phyloP scores from a whole-genome alignment of 768 basidiomycete species.

The Candolleomyces eurysporus region DNA sequence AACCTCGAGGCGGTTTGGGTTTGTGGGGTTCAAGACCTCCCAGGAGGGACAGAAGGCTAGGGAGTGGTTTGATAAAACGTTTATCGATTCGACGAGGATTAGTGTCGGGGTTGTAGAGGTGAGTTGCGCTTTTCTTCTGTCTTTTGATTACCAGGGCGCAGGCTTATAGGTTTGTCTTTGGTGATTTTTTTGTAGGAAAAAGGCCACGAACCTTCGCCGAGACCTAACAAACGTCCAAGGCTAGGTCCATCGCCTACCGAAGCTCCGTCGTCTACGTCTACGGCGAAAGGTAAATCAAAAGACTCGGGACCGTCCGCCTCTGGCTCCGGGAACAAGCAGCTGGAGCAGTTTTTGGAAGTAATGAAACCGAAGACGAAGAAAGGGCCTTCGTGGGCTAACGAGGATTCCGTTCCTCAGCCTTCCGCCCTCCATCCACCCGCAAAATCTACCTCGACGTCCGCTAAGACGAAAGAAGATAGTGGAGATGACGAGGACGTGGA shows the following conservation, averaged over 20 bases:
- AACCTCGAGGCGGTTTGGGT: conserved; percentile 84
- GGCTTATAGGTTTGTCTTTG: not conserved
- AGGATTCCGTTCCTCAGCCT: conserved; percentile 21
- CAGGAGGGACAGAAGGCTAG: conserved; percentile 71
- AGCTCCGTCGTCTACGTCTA: conserved; percentile 6
- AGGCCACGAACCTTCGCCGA: conserved; percentile 63
- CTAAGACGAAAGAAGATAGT: not conserved
- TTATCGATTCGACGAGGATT: conserved; percentile 76
- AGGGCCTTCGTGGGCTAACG: conserved; percentile 67
- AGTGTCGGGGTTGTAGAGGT: conserved; percentile 79
- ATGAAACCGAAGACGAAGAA: conserved; percentile 66
- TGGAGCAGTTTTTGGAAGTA: conserved; percentile 70
- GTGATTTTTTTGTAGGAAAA: conserved; percentile 44
- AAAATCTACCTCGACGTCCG: conserved; percentile 12
- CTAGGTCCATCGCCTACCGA: conserved; percentile 33
- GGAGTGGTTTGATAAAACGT: conserved; percentile 84
- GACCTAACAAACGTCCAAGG: conserved; percentile 70
- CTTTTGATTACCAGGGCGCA: not conserved
- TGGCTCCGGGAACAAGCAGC: conserved; percentile 25
- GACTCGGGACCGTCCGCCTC: not conserved
- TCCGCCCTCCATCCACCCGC: conserved; percentile 4
- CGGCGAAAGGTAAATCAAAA: conserved; percentile 10
- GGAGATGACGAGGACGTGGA: conserved; percentile 4
- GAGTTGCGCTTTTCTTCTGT: conserved; percentile 22
- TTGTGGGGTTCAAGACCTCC: conserved; percentile 84